phyloP scores from a whole-genome alignment of 2,329 filamentous ascomycete genomes.

The Trichoderma koningiopsis region DNA sequence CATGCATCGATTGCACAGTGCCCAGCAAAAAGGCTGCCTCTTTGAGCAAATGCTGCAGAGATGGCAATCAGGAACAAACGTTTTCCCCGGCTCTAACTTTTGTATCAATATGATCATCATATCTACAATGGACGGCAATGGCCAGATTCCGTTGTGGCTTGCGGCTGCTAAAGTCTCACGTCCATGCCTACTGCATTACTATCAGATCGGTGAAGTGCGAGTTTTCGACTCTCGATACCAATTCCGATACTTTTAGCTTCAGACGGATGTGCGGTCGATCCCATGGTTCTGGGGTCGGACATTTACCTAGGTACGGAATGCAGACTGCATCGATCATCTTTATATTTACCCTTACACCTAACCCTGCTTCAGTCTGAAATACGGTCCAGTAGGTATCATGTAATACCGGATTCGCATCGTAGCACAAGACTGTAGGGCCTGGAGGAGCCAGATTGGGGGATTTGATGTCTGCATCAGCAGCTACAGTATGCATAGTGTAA shows the following conservation, averaged over 20 bases:
- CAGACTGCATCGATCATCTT: neutral
- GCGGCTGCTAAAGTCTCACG: neutral
- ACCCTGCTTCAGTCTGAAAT: neutral
- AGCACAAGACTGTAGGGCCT: neutral
- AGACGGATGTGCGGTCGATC: neutral
- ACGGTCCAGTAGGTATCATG: neutral
- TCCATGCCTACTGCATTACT: neutral
- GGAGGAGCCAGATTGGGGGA: neutral
- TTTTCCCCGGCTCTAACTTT: neutral
- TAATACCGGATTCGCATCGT: neutral
- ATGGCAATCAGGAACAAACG: neutral
- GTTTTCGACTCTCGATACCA: neutral
- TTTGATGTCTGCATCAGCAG: neutral
- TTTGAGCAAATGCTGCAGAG: neutral
- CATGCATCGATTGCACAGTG: conserved; percentile 11
- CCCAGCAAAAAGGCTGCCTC: neutral
- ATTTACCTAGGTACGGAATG: neutral
- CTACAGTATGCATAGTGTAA: neutral
- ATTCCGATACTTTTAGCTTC: neutral
- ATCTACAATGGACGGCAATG: neutral
- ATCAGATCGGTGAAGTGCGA: neutral
- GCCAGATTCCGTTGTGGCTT: neutral
- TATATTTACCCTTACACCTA: neutral
- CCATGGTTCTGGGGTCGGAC: neutral
- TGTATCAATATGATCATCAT: too few species aligned